Evolutionary conservation across 305 asterid genomes (phyloP).

Genomic region (Fraxinus xanthoxyloides): DNA sequence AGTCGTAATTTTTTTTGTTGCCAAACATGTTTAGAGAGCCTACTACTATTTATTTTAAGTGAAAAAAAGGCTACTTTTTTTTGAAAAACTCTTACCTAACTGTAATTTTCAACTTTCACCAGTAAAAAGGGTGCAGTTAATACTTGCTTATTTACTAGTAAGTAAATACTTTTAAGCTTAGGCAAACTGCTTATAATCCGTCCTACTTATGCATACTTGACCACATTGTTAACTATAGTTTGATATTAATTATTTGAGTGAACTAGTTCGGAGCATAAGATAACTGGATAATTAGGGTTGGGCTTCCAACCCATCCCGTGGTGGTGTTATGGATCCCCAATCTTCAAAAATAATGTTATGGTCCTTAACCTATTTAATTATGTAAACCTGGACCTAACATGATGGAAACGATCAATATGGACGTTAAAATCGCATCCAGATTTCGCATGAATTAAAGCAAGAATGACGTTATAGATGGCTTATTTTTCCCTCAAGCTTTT

Average conservation of each 20-base stretch:
- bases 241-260: background rate
- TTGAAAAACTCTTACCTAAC: background rate
- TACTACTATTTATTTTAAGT: background rate
- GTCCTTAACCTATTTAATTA: background rate
- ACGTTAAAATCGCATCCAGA: background rate
- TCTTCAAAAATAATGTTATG: background rate
- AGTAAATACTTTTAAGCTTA: background rate
- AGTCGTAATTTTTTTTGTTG: background rate
- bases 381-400: background rate
- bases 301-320: background rate
- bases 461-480: background rate
- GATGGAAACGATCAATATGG: background rate
- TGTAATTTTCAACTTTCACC: background rate
- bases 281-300: background rate
- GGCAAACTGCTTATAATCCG: background rate
- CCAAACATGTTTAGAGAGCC: background rate
- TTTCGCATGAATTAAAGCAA: background rate
- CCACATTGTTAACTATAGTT: background rate
- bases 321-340: background rate
- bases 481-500: background rate
- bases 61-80: background rate
- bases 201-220: background rate
- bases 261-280: background rate
- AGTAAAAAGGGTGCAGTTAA: background rate
- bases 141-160: background rate